Conservation (phyloP, 495 filamentous ascomycete species). For the Cercophora sp. region DNA sequence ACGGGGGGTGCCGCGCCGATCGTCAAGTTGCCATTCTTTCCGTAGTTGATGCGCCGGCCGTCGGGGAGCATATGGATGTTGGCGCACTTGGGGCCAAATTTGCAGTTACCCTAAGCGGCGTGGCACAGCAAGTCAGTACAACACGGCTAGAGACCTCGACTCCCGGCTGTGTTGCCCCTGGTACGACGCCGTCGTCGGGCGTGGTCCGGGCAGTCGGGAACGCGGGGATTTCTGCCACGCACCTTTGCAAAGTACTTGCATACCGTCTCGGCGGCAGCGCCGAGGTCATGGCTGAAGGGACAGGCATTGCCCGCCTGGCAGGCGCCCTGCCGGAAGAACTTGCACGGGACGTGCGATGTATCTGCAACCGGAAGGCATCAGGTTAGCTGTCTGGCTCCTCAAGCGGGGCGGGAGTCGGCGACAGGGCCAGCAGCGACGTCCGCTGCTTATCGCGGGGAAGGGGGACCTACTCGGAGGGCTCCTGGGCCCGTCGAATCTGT, state of each 20-base stretch:
- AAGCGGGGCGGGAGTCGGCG: too few species aligned
- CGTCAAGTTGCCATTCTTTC: slow-evolving; percentile 48
- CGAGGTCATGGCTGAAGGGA: slow-evolving; percentile 89
- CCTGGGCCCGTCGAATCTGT: slow-evolving; percentile 62
- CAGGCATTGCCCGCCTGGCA: slow-evolving; percentile 95
- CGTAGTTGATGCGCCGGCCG: slow-evolving; percentile 80
- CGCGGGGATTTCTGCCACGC: slow-evolving; percentile 26
- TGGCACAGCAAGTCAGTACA: slow-evolving; percentile 33
- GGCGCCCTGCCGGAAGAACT: slow-evolving; percentile 94
- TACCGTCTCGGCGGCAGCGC: slow-evolving; percentile 71
- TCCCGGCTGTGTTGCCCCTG: not conserved
- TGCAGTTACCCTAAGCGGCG: slow-evolving; percentile 82
- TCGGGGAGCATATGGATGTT: slow-evolving; percentile 93
- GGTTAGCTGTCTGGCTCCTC: too few species aligned
- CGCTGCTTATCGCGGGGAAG: not conserved
- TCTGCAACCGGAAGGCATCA: slow-evolving; percentile 51
- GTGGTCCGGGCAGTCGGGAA: not conserved
- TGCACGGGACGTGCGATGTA: slow-evolving; percentile 97
- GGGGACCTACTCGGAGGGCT: slow-evolving; percentile 74
- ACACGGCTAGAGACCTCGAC: slow-evolving; percentile 2
- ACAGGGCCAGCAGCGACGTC: not conserved
- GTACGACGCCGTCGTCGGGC: slow-evolving; percentile 2
- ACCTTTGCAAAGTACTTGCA: slow-evolving; percentile 99
- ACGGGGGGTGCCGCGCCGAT: slow-evolving; percentile 43
- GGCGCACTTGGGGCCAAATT: slow-evolving; percentile 96